These are phyloP conservation scores for Neoascochyta sp. DNA, from an alignment of 2,329 filamentous ascomycete species.

Conservation along the genomic window DNA sequence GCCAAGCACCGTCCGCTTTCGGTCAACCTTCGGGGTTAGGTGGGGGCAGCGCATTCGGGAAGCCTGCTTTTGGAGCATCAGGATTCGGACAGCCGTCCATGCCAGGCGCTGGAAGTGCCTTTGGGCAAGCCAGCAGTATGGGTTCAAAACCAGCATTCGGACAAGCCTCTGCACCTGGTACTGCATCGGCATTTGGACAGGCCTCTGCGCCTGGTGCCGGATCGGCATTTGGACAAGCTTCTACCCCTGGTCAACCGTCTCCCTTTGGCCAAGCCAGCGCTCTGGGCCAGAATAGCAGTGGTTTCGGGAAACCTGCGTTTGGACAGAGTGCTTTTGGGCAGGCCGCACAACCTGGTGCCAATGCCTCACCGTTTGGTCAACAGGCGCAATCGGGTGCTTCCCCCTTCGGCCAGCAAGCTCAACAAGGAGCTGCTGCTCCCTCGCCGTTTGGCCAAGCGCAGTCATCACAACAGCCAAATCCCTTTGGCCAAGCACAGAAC, in stretches of 20 bases:
- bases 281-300: slow-evolving; percentile 19
- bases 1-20: slow-evolving; percentile 35
- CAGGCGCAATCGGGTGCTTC: slow-evolving; percentile 31
- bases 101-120: slow-evolving; percentile 19
- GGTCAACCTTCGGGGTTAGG: slow-evolving; percentile 37
- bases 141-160: slow-evolving; percentile 35
- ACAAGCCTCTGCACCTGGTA: slow-evolving; percentile 26
- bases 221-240: slow-evolving; percentile 37
- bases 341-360: slow-evolving; percentile 37
- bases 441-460: slow-evolving; percentile 22
- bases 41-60: slow-evolving; percentile 38
- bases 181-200: slow-evolving; percentile 38
- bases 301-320: slow-evolving; percentile 44
- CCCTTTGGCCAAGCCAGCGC: slow-evolving; percentile 33
- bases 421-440: slow-evolving; percentile 11
- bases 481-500: slow-evolving; percentile 19
- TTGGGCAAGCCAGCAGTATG: slow-evolving; percentile 13
- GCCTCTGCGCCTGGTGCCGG: slow-evolving; percentile 24
- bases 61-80: slow-evolving; percentile 22
- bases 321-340: slow-evolving; percentile 43
- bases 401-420: slow-evolving; percentile 26
- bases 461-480: slow-evolving; percentile 11
- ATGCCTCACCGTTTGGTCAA: slow-evolving; percentile 29
- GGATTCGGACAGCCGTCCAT: slow-evolving; percentile 43
- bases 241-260: slow-evolving; percentile 24